Conservation (phyloP, 2,329 filamentous ascomycete species). For the Ramichloridium luteum region DNA sequence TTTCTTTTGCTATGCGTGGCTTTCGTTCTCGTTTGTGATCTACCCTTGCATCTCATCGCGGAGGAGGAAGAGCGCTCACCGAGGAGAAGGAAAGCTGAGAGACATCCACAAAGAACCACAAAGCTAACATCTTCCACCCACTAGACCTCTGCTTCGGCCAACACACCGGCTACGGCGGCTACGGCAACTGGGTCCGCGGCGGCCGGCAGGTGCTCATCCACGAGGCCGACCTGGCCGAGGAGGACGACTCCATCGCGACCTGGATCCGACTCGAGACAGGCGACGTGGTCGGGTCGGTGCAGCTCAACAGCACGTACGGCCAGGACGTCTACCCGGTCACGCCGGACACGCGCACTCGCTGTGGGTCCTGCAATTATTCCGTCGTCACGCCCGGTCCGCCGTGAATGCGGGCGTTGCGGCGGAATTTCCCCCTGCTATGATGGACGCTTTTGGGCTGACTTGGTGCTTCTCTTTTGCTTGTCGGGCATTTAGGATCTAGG, state of each 20-base stretch:
- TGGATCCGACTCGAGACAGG: slow-evolving; percentile 24
- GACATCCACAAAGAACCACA: too few species aligned
- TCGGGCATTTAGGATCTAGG: too few species aligned
- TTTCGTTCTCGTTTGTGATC: too few species aligned
- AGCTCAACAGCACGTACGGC: slow-evolving; percentile 22
- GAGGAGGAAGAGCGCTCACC: too few species aligned
- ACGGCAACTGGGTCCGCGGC: slow-evolving; percentile 23
- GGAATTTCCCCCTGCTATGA: too few species aligned
- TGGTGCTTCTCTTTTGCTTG: too few species aligned
- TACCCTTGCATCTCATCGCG: too few species aligned
- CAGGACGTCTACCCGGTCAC: slow-evolving; percentile 19
- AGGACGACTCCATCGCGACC: slow-evolving; percentile 16
- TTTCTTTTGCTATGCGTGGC: neutral
- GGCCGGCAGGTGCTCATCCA: slow-evolving; percentile 19
- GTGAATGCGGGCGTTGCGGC: too few species aligned
- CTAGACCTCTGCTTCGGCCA: slow-evolving; percentile 23
- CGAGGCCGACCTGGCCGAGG: slow-evolving; percentile 13
- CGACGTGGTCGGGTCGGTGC: slow-evolving; percentile 18
- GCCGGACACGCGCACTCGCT: slow-evolving; percentile 13
- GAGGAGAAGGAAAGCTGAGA: too few species aligned
- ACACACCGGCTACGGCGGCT: slow-evolving; percentile 21
- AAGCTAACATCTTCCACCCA: slow-evolving; percentile 1
- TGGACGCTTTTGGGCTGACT: too few species aligned
- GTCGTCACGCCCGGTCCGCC: too few species aligned
- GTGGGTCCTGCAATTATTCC: slow-evolving; percentile 15